A percentile compares a stretch with the other conserved stretches of the same genome.
phyloP scores from a whole-genome alignment of 768 basidiomycete species.

The Russula sp. region DNA sequence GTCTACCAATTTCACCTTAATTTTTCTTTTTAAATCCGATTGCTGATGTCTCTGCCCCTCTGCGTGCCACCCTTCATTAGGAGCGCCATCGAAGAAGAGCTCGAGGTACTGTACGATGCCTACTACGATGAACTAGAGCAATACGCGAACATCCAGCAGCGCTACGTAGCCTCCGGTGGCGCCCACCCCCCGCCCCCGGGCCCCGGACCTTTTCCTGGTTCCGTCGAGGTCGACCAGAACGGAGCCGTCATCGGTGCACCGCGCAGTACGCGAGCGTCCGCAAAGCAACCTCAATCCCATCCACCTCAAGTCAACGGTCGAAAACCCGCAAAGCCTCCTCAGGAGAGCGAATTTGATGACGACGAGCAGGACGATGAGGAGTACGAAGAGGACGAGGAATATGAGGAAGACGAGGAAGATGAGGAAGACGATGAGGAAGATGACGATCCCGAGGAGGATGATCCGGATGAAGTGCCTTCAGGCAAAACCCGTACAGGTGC shows the following conservation, averaged over 20 bases:
- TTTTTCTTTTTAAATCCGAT: conserved; percentile 28
- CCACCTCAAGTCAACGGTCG: conserved; percentile 34
- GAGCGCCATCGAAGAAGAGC: conserved; percentile 98
- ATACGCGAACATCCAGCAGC: conserved; percentile 98
- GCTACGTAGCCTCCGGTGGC: conserved; percentile 86
- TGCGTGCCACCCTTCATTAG: conserved; percentile 35
- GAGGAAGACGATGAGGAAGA: conserved; percentile 70
- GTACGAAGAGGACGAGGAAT: conserved; percentile 49
- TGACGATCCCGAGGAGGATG: conserved; percentile 59
- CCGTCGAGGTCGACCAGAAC: conserved; percentile 93
- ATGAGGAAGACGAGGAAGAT: conserved; percentile 55
- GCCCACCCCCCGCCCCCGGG: conserved; percentile 89
- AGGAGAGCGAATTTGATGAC: conserved; percentile 61
- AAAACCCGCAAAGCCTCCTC: conserved; percentile 41
- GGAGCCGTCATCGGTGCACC: conserved; percentile 53
- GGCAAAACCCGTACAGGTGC: conserved; percentile 27
- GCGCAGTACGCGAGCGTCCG: conserved; percentile 13
- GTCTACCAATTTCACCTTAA: conserved; percentile 36
- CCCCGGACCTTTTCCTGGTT: conserved; percentile 97
- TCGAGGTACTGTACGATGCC: conserved; percentile 99
- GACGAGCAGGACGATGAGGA: conserved; percentile 54
- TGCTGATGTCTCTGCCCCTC: conserved; percentile 12
- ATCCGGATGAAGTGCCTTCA: conserved; percentile 34
- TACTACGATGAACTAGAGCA: conserved; percentile 99
- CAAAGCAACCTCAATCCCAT: conserved; percentile 27